Conservation (phyloP, 306 rosid species). For the Mucuna pruriens region DNA sequence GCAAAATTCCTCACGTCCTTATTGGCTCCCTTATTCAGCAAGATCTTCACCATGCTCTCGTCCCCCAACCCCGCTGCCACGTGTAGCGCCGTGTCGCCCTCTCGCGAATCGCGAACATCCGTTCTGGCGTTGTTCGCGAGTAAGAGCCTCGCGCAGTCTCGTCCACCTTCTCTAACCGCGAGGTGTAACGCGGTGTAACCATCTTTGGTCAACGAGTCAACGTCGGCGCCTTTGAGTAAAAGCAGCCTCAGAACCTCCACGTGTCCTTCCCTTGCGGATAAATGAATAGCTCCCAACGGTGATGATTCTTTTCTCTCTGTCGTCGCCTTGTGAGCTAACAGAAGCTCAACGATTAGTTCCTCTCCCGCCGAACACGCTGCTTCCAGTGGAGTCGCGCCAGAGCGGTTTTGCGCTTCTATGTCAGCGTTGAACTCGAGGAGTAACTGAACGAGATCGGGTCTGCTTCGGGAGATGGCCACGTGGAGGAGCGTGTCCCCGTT, state of each 20-base stretch:
- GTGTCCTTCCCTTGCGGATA: constrained; percentile 59
- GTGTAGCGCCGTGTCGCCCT: constrained; percentile 69
- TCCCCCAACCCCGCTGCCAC: constrained; percentile 68
- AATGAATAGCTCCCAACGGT: constrained; percentile 62
- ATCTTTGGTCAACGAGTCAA: constrained; percentile 53
- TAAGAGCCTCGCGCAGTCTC: constrained; percentile 62
- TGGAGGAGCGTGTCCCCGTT: constrained; percentile 66
- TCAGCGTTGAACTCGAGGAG: constrained; percentile 73
- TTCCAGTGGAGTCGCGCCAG: constrained; percentile 60
- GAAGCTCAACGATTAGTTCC: constrained; percentile 69
- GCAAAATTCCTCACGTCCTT: constrained; percentile 59
- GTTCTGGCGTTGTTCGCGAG: constrained; percentile 62
- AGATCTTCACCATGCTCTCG: constrained; percentile 64
- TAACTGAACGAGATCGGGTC: constrained; percentile 73
- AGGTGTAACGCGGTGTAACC: constrained; percentile 76
- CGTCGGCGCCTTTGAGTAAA: constrained; percentile 64
- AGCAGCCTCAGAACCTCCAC: constrained; percentile 64
- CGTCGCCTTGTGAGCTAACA: constrained; percentile 61
- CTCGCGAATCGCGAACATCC: constrained; percentile 40
- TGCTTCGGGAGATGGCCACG: constrained; percentile 53
- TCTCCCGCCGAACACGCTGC: constrained; percentile 55
- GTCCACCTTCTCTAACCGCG: constrained; percentile 49
- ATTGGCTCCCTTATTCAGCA: constrained; percentile 73
- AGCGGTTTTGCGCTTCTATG: constrained; percentile 47
- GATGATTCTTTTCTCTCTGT: constrained; percentile 60